phyloP scores from a whole-genome alignment of 2,329 filamentous ascomycete genomes.

The Scortechinia acanthostroma region DNA sequence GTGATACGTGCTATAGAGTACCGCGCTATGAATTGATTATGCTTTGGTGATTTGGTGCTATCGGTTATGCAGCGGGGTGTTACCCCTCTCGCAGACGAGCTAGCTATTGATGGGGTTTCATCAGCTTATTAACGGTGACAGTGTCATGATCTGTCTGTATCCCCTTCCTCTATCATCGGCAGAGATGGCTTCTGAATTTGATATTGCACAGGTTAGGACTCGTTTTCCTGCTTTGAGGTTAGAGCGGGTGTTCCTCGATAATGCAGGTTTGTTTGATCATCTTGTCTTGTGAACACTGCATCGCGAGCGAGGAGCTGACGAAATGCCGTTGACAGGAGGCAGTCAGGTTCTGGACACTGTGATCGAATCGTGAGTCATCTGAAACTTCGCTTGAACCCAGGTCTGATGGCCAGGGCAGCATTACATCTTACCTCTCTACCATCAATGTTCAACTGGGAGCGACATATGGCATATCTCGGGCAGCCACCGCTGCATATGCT shows the following conservation, averaged over 20 bases:
- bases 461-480: conserved; percentile 52
- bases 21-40: too few species aligned
- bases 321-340: conserved; percentile 25
- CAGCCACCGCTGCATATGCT: conserved; percentile 50
- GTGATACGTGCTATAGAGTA: too few species aligned
- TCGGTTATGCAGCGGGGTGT: too few species aligned
- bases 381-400: background rate
- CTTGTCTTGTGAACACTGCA: too few species aligned
- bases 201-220: conserved; percentile 44
- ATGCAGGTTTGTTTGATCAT: conserved; percentile 58
- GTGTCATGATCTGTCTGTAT: too few species aligned
- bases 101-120: too few species aligned
- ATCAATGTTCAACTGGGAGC: conserved; percentile 74
- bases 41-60: too few species aligned
- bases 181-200: conserved; percentile 23
- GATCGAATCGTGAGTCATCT: conserved; percentile 47
- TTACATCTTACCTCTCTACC: conserved; percentile 56
- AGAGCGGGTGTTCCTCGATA: conserved; percentile 69
- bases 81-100: too few species aligned
- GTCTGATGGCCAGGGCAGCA: conserved; percentile 28
- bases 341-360: conserved; percentile 64
- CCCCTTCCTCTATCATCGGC: background rate
- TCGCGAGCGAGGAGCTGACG: too few species aligned
- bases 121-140: too few species aligned
- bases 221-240: conserved; percentile 64